These are phyloP conservation scores for Ogataea sp. DNA, from an alignment of 805 yeast species.

Conservation along the genomic window DNA sequence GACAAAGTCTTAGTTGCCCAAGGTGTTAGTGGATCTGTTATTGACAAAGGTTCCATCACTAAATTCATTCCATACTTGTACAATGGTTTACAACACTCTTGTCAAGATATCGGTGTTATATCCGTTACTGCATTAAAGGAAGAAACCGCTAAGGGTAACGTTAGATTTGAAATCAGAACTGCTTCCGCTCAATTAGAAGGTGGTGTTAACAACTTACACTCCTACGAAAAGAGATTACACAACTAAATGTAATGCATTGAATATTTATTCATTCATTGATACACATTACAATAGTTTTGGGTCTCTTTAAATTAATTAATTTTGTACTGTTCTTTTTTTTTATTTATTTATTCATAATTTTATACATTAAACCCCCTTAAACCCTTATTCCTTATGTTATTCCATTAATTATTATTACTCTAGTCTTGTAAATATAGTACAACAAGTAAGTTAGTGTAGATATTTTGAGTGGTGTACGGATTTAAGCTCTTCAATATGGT, in stretches of 20 bases:
- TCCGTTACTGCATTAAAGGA: conserved; percentile 58
- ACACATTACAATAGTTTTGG: background rate
- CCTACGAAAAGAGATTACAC: conserved; percentile 96
- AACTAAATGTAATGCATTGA: conserved; percentile 35
- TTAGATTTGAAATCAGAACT: conserved; percentile 95
- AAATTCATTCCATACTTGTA: conserved; percentile 91
- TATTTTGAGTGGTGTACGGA: background rate
- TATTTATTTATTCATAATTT: too few species aligned
- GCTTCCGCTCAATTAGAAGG: conserved; percentile 99
- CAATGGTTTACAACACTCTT: conserved; percentile 96
- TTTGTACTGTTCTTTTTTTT: background rate
- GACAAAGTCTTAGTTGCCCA: conserved; percentile 97
- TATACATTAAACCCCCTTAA: too few species aligned
- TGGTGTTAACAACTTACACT: conserved; percentile 93
- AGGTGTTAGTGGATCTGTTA: conserved; percentile 96
- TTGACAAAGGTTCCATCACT: conserved; percentile 91
- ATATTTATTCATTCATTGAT: background rate
- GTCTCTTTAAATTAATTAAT: too few species aligned
- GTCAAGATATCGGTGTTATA: conserved; percentile 91
- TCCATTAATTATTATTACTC: too few species aligned
- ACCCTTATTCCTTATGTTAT: too few species aligned
- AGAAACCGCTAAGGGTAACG: conserved; percentile 55
- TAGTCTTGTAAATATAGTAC: too few species aligned
- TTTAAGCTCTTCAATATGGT: too few species aligned
- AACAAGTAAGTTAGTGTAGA: background rate